Conservation (phyloP, 1,284 basidiomycete genomes). For the Rhodofomes roseus region DNA sequence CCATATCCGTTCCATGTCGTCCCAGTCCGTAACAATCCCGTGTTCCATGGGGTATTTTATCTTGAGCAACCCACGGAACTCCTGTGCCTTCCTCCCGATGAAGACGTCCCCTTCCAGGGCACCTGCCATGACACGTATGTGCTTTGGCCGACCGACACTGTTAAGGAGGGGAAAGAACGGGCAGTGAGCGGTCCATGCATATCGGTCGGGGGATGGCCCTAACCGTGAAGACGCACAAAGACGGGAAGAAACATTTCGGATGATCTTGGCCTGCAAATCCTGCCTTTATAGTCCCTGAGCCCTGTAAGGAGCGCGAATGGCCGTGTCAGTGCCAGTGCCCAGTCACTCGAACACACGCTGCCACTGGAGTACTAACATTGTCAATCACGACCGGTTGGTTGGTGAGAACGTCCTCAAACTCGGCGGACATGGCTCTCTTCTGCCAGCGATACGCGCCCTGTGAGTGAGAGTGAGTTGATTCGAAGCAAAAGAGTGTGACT, state of each 20-base stretch:
- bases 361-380: slow-evolving; percentile 62
- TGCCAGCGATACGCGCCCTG: slow-evolving; percentile 1
- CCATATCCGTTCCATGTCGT: slow-evolving; percentile 99
- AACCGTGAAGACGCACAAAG: slow-evolving; percentile 75
- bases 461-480: not conserved
- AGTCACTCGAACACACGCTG: slow-evolving; percentile 5
- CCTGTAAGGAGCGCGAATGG: slow-evolving; percentile 43
- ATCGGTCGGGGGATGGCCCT: slow-evolving; percentile 26
- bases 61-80: slow-evolving; percentile 89
- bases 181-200: slow-evolving; percentile 22
- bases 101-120: slow-evolving; percentile 91
- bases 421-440: slow-evolving; percentile 55
- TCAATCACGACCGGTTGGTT: slow-evolving; percentile 96
- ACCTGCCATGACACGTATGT: slow-evolving; percentile 95
- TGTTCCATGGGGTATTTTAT: slow-evolving; percentile 99
- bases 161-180: not conserved
- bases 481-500: not conserved
- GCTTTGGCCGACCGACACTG: slow-evolving; percentile 94
- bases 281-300: slow-evolving; percentile 96
- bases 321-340: slow-evolving; percentile 5
- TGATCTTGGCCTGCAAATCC: slow-evolving; percentile 98
- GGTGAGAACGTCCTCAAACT: slow-evolving; percentile 87
- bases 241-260: slow-evolving; percentile 97
- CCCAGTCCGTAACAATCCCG: slow-evolving; percentile 94
- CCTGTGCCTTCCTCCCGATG: slow-evolving; percentile 91